These are phyloP conservation scores for Saccharomycopsis malanga DNA, from an alignment of 805 yeast genomes.

Conservation along the genomic window DNA sequence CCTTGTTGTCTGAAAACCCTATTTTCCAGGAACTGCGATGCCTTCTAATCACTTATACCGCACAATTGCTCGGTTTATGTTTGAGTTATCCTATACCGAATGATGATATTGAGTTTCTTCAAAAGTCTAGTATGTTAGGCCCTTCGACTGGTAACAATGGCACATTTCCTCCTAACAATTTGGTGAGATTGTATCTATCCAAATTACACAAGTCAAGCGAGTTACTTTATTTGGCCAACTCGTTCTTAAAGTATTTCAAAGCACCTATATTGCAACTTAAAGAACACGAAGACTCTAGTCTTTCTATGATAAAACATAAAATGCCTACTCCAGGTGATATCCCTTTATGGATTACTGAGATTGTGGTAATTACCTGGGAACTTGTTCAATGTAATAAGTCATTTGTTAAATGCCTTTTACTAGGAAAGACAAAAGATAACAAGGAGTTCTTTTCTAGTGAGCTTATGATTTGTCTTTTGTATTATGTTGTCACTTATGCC, in stretches of 20 bases:
- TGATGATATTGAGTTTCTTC: slow-evolving; percentile 33
- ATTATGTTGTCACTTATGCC: slow-evolving; percentile 46
- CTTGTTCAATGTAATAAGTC: slow-evolving; percentile 62
- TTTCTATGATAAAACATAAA: slow-evolving; percentile 19
- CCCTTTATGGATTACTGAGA: slow-evolving; percentile 44
- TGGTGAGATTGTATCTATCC: slow-evolving; percentile 45
- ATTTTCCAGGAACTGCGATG: slow-evolving; percentile 34
- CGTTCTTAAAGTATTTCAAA: slow-evolving; percentile 42
- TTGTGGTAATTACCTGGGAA: slow-evolving; percentile 67
- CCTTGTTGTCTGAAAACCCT: slow-evolving; percentile 23
- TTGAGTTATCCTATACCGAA: slow-evolving; percentile 58
- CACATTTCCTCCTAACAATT: slow-evolving; percentile 34
- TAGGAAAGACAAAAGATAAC: slow-evolving; percentile 28
- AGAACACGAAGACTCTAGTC: slow-evolving; percentile 22
- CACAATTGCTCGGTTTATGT: slow-evolving; percentile 57
- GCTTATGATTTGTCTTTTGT: slow-evolving; percentile 46
- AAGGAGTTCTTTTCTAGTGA: slow-evolving; percentile 38
- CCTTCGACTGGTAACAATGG: slow-evolving; percentile 14
- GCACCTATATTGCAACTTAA: slow-evolving; percentile 36
- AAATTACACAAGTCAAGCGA: slow-evolving; percentile 50
- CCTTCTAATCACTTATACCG: slow-evolving; percentile 44
- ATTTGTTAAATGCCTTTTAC: slow-evolving; percentile 39
- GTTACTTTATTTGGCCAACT: slow-evolving; percentile 39
- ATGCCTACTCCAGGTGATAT: slow-evolving; percentile 18
- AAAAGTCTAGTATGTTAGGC: slow-evolving; percentile 27